phyloP scores from a whole-genome alignment of 2,329 filamentous ascomycete genomes.

The Talaromyces marneffei region DNA sequence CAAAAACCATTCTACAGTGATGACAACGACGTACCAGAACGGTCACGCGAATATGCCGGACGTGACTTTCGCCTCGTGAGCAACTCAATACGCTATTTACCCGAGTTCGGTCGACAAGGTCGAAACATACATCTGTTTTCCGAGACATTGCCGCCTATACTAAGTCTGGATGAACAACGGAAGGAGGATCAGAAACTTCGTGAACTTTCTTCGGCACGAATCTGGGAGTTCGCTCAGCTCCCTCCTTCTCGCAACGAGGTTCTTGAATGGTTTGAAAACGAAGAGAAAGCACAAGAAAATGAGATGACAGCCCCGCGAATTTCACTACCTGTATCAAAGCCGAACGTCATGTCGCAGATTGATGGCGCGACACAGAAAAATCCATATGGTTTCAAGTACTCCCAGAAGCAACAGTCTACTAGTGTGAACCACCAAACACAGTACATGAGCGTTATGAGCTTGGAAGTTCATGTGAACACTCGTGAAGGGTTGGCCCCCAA shows the following conservation, averaged over 20 bases:
- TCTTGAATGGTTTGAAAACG: conserved; percentile 56
- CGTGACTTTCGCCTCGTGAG: conserved; percentile 75
- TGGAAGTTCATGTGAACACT: conserved; percentile 89
- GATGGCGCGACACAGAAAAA: conserved; percentile 81
- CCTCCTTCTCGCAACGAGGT: conserved; percentile 71
- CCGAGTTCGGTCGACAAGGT: conserved; percentile 65
- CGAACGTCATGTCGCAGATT: conserved; percentile 65
- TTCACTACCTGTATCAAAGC: conserved; percentile 15
- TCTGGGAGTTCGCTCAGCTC: conserved; percentile 69
- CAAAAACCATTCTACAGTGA: conserved; percentile 81
- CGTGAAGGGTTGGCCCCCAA: conserved; percentile 76
- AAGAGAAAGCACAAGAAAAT: conserved; percentile 19
- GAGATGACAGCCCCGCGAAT: neutral
- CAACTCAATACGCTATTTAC: conserved; percentile 70
- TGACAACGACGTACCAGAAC: conserved; percentile 73
- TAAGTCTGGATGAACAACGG: conserved; percentile 50
- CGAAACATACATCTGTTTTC: conserved; percentile 53
- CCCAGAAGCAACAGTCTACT: conserved; percentile 66
- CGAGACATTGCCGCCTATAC: conserved; percentile 41
- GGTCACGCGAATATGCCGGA: conserved; percentile 76
- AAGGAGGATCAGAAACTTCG: conserved; percentile 49
- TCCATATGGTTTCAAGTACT: conserved; percentile 78
- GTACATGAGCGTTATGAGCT: conserved; percentile 94
- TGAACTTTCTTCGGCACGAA: conserved; percentile 55
- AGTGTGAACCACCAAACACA: conserved; percentile 77